A percentile compares a stretch with the other conserved stretches of the same genome.
Conservation (phyloP, 1,284 basidiomycete genomes). For the Lentinus polychrous region DNA sequence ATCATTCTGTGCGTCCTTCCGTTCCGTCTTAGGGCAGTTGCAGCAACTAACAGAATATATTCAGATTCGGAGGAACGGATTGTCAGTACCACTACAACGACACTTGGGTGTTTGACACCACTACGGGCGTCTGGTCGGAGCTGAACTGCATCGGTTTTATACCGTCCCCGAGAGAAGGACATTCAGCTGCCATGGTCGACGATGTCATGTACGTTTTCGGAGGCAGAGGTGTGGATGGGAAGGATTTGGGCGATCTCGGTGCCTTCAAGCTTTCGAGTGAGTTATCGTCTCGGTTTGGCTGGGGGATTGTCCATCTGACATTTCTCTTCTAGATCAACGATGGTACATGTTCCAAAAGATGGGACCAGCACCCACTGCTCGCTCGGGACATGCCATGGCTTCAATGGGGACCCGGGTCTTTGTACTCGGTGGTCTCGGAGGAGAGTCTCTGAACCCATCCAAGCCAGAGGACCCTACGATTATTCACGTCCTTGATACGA, state of each 20-base stretch:
- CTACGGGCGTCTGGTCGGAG: constrained; percentile 83
- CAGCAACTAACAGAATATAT: constrained; percentile 11
- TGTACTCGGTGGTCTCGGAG: constrained; percentile 81
- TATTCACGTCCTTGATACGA: constrained; percentile 90
- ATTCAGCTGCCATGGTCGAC: constrained; percentile 93
- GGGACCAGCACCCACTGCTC: constrained; percentile 88
- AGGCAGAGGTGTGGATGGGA: constrained; percentile 94
- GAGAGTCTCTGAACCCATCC: constrained; percentile 78
- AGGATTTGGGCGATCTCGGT: constrained; percentile 91
- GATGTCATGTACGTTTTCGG: constrained; percentile 99
- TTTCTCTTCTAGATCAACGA: constrained; percentile 52
- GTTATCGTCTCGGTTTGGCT: constrained; percentile 26
- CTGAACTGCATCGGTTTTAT: constrained; percentile 97
- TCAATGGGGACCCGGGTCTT: constrained; percentile 84
- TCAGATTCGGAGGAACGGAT: constrained; percentile 98
- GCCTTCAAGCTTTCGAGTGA: constrained; percentile 95
- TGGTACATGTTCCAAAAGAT: constrained; percentile 99
- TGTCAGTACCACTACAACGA: constrained; percentile 99
- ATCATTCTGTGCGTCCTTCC: constrained; percentile 68
- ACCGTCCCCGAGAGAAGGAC: constrained; percentile 93
- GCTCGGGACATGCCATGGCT: constrained; percentile 95
- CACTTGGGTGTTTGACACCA: constrained; percentile 93
- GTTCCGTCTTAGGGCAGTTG: constrained; percentile 3
- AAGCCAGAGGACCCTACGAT: constrained; percentile 78
- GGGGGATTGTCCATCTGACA: not conserved